Conservation (phyloP, 2,329 filamentous ascomycete species). For the Colletotrichum tabaci region DNA sequence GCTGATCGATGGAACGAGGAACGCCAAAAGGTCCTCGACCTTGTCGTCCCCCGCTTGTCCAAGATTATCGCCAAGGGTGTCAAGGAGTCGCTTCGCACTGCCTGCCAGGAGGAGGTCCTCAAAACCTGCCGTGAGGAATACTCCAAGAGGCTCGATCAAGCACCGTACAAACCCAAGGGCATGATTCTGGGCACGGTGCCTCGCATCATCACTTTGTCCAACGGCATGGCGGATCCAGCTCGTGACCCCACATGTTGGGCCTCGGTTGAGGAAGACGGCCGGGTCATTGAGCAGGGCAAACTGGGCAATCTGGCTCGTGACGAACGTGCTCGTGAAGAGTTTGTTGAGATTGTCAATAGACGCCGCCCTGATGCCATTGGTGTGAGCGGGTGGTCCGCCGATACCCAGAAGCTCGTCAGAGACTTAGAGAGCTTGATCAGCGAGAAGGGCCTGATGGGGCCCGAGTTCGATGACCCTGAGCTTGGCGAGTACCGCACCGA, state of each 20-base stretch:
- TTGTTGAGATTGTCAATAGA: slow-evolving; percentile 84
- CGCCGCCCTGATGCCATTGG: slow-evolving; percentile 91
- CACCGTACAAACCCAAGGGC: slow-evolving; percentile 94
- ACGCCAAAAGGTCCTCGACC: slow-evolving; percentile 86
- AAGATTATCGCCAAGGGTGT: slow-evolving; percentile 90
- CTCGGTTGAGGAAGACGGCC: slow-evolving; percentile 93
- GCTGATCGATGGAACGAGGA: slow-evolving; percentile 96
- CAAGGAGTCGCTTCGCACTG: slow-evolving; percentile 93
- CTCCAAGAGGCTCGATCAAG: slow-evolving; percentile 91
- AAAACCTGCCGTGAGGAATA: slow-evolving; percentile 91
- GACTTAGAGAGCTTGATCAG: slow-evolving; percentile 85
- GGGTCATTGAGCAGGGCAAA: slow-evolving; percentile 90
- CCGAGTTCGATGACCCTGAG: slow-evolving; percentile 87
- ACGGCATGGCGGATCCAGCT: slow-evolving; percentile 80
- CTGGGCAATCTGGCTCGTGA: slow-evolving; percentile 83
- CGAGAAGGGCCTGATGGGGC: slow-evolving; percentile 82
- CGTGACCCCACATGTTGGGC: slow-evolving; percentile 91
- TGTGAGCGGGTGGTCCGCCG: slow-evolving; percentile 89
- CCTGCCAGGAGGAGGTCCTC: slow-evolving; percentile 94
- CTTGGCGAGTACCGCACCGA: slow-evolving; percentile 82
- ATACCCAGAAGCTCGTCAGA: slow-evolving; percentile 86
- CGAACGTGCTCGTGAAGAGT: slow-evolving; percentile 76
- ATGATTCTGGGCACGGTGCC: slow-evolving; percentile 91
- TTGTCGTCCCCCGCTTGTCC: slow-evolving; percentile 86
- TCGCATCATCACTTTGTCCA: slow-evolving; percentile 88